A percentile compares a stretch with the other conserved stretches of the same genome.
Conservation (phyloP, 805 yeast species). For the Schwanniomyces occidentalis region DNA sequence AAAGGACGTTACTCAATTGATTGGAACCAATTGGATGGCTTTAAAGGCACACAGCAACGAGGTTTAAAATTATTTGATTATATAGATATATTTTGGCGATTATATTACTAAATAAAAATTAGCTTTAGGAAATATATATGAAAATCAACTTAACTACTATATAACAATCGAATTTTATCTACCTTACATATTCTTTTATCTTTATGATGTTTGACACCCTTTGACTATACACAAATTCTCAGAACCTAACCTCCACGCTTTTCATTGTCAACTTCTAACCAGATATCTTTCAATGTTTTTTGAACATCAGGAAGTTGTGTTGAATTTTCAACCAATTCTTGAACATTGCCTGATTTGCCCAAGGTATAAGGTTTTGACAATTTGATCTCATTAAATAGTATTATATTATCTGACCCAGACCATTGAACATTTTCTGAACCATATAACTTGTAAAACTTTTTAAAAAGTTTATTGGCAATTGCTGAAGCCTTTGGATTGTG, state of each 20-base stretch:
- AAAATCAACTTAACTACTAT: too few species aligned
- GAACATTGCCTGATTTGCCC: slow-evolving; percentile 26
- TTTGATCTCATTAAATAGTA: slow-evolving; percentile 36
- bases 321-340: slow-evolving; percentile 17
- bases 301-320: slow-evolving; percentile 21
- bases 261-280: slow-evolving; percentile 27
- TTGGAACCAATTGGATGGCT: slow-evolving; percentile 63
- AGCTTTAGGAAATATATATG: too few species aligned
- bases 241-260: slow-evolving; percentile 25
- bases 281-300: slow-evolving; percentile 24
- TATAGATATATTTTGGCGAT: slow-evolving; percentile 41
- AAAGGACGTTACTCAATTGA: slow-evolving; percentile 1
- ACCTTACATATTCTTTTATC: too few species aligned
- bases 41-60: slow-evolving; percentile 55
- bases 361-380: slow-evolving; percentile 40
- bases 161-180: too few species aligned
- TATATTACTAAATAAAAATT: not conserved
- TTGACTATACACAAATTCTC: too few species aligned
- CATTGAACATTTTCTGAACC: slow-evolving; percentile 30
- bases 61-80: slow-evolving; percentile 57
- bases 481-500: slow-evolving; percentile 13
- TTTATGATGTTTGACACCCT: too few species aligned
- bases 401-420: slow-evolving; percentile 33
- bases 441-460: slow-evolving; percentile 17
- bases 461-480: slow-evolving; percentile 17